Evolutionary conservation across 257 asterid genomes (phyloP), one percentile per base, ranked within the genome.

Genomic region (Capsicum chinense): DNA sequence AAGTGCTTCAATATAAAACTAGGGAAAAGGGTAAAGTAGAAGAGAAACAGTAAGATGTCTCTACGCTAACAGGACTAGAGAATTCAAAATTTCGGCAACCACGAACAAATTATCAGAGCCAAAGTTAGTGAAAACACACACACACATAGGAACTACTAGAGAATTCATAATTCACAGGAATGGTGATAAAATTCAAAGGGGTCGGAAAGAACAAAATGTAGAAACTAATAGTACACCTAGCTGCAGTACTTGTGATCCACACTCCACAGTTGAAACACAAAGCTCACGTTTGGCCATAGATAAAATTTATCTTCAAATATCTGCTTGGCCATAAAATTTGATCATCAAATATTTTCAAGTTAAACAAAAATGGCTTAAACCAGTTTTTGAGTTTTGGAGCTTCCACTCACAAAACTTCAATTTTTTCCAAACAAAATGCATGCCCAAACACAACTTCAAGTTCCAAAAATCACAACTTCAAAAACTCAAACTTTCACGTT

Each of bases 1-100:
- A 57, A 21, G 54, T 47, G 15, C 12, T 33, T 79, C 52, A 21
- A 67, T 50, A 62, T 44, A 67, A 86, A 73, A 54, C 26, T 4
- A 52, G 63, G 21, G 81, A 13, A 14, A 52, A 50, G 33, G 26
- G 60, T 76, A 5, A 76, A 52, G 63, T 76, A 63, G 63, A 47
- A 59, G 48, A 58, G 52, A 0, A 52, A 26, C 48, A 52, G 63
- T 21, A 50, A 19, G 37, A 21, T 50, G 37, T 73, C 58, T 71
- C 80, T 15, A 17, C 33, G 11, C 5, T 71, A 58, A 71, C 58
- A n/a, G 58, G 79, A 17, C 79, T 71, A 71, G 79, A 71, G 79
- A 71, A 54, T 54, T 73, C 16, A 47, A 5, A 48, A 73, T 21
- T 21, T 21, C 80, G 5, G 80, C 42, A 73, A 48, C 42, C 80